Evolutionary conservation across 371 early-diverging fungal genomes (phyloP), one percentile per base, ranked within the genome.

Genomic region (Mortierella sp.): DNA sequence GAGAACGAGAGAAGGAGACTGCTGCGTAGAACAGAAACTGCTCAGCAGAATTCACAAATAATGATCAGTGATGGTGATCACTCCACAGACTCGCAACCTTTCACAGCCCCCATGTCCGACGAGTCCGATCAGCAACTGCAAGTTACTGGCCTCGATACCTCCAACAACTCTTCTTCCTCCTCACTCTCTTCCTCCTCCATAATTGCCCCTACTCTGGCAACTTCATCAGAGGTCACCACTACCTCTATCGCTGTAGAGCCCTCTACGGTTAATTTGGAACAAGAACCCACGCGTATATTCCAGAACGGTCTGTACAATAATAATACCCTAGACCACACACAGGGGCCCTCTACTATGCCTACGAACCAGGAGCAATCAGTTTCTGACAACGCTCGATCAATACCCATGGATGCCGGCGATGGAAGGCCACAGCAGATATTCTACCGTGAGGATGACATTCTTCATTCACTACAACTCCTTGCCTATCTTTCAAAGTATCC

Each of bases 401-500:
- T 53, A 66, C 47, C 77, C 22, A 64, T 63, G 65, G 76, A 76
- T 7, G 35, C 61, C 40, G 65, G 57, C n/a, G 72, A 77, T 47
- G 49, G 61, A 40, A 63, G 72, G 43, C 78, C 65, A 45, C 73
- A 66, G 42, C 83, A 75, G 61, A 65, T 82, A 63, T 91, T 92
- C 76, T 93, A 89, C 64, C 90, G 95, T 35, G 92, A 92, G 74
- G 94, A 95, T 75, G 95, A 96, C 66, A 91, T 96, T 26, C 86
- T 95, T n/a, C 85, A 94, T 42, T 91, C 94, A 1, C 83, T 94
- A 66, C 95, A 96, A 83, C 85, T 97, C 26, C 86, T 96, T 12
- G 96, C 96, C 40, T 95, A 93, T 72, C 86, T 96, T 15, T 92
- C 93, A 56, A 97, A 97, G 83, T 93, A 95, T 83, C 89, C 93